Evolutionary conservation across 345 rosid species (phyloP), one percentile per base, ranked within the genome.

Genomic region (Pelargonium nanum): DNA sequence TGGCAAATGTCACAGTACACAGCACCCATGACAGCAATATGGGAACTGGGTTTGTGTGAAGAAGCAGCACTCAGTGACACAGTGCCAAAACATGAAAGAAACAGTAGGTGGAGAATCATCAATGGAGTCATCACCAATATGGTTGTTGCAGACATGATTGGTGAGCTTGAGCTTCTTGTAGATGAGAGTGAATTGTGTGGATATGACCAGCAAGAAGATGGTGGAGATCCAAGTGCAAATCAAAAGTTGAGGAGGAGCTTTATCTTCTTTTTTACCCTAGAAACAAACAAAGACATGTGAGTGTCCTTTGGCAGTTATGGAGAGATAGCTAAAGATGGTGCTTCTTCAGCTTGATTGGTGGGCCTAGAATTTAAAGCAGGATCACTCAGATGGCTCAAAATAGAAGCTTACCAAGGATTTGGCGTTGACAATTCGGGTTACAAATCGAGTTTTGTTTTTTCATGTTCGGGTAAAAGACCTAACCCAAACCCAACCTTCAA

Each of bases 1-100:
- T 92, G 86, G 86, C 99, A 94, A 59, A 85, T 85, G 64, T 94
- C 99, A 32, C 99, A 94, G 57, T 83, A 94, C 66, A 94, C 99
- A 68, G 86, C 74, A 63, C 99, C 99, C 88, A 88, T 83, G 4
- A 94, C 85, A 12, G 84, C 75, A 68, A 88, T 77, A 51, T 82
- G 80, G 17, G 95, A 83, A 61, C 58, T 56, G 51, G 60, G 69
- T 77, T 19, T 68, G 48, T 40, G 48, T 6, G 48, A 40, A 40
- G 48, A 8, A 2, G 3, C 15, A 0, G 48, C 9, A 1, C 16
- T 9, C 15, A 40, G 48, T 12, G 48, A 40, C 15, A 40, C 48
- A 12, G 48, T 9, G 48, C 9, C 9, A 3, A 40, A 2, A 40
- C 1, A 8, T 12, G 48, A 12, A 12, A 40, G 48, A 40, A 40